These are phyloP conservation scores for Saposhnikovia divaricata DNA, from an alignment of 129 eudicot species.

Conservation along the genomic window DNA sequence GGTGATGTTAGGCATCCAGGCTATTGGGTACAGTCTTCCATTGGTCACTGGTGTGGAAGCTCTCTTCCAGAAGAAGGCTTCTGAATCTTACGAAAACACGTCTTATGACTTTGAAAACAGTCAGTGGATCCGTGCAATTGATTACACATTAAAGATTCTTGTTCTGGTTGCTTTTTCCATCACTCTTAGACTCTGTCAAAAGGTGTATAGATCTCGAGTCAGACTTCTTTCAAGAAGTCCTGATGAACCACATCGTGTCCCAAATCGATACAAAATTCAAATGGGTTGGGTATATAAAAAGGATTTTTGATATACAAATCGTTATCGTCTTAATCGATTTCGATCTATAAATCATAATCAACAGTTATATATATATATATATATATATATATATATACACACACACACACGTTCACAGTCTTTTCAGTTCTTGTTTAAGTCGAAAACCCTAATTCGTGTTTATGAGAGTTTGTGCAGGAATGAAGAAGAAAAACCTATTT, in stretches of 20 bases:
- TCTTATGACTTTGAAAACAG: constrained; percentile 66
- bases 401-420: too few species aligned
- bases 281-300: too few species aligned
- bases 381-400: too few species aligned
- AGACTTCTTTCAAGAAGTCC: constrained; percentile 56
- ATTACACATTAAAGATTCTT: constrained; percentile 68
- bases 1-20: constrained; percentile 80
- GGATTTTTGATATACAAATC: too few species aligned
- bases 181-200: constrained; percentile 58
- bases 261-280: too few species aligned
- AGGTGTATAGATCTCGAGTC: constrained; percentile 75
- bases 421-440: too few species aligned
- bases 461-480: too few species aligned
- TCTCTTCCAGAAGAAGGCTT: constrained; percentile 31
- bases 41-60: constrained; percentile 69
- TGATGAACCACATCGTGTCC: constrained; percentile 57
- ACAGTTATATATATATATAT: too few species aligned
- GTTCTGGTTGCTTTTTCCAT: constrained; percentile 57
- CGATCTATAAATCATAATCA: too few species aligned
- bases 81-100: constrained; percentile 37
- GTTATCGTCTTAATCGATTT: too few species aligned
- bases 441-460: too few species aligned
- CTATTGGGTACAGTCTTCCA: constrained; percentile 72
- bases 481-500: too few species aligned
- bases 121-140: constrained; percentile 56